These are phyloP conservation scores for Eutrema heterophyllum DNA, from an alignment of 345 rosid genomes.

Conservation along the genomic window DNA sequence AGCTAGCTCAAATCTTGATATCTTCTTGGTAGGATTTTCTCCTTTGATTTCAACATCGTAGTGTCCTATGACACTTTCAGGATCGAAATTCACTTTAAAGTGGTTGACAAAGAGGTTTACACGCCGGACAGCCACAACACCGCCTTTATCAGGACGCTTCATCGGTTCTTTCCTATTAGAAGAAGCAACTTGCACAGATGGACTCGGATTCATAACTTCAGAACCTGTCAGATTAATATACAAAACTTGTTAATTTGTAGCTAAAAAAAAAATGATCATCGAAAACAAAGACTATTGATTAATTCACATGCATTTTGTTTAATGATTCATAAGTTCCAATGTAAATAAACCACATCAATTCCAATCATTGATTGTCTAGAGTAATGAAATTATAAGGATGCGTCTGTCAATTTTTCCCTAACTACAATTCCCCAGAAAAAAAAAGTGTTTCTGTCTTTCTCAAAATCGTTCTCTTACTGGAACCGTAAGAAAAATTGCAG, in stretches of 20 bases:
- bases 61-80: constrained; percentile 45
- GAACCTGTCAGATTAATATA: constrained; percentile 10
- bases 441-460: background rate
- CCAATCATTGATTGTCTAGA: background rate
- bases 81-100: constrained; percentile 50
- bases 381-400: background rate
- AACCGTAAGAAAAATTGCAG: background rate
- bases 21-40: constrained; percentile 26
- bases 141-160: constrained; percentile 67
- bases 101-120: constrained; percentile 58
- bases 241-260: background rate
- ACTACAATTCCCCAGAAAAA: background rate
- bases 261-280: background rate
- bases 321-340: background rate
- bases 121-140: constrained; percentile 34
- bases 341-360: background rate
- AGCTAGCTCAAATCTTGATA: constrained; percentile 41
- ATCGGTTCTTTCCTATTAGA: constrained; percentile 31
- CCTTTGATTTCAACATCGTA: constrained; percentile 64
- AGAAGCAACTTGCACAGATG: constrained; percentile 23
- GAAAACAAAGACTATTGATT: background rate
- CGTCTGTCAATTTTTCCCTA: background rate
- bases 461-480: background rate
- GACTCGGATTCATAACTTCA: background rate
- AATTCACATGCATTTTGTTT: background rate